phyloP scores from a whole-genome alignment of 2,329 filamentous ascomycete species.

The Colletotrichum theobromicola region DNA sequence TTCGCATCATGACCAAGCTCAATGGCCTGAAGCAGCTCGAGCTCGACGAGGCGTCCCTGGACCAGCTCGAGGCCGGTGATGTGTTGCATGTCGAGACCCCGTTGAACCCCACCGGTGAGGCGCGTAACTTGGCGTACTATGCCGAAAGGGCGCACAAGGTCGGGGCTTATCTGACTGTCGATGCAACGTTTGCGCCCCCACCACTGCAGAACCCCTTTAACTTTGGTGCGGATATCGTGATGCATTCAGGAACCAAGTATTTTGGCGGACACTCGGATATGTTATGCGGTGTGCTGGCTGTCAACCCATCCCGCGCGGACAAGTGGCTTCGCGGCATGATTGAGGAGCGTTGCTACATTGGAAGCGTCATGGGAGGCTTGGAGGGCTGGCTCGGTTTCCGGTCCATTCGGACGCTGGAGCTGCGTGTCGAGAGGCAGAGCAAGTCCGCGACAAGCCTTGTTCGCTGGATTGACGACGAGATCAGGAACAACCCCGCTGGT shows the following conservation, averaged over 20 bases:
- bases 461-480: conserved; percentile 66
- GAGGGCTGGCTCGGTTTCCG: conserved; percentile 93
- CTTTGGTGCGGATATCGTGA: conserved; percentile 82
- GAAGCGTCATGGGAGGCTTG: conserved; percentile 84
- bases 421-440: conserved; percentile 81
- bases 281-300: conserved; percentile 82
- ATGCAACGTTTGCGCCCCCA: conserved; percentile 92
- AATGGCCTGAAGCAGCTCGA: conserved; percentile 76
- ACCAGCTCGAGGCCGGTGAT: conserved; percentile 76
- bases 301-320: conserved; percentile 55
- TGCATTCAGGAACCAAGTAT: conserved; percentile 97
- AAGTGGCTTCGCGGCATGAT: conserved; percentile 67
- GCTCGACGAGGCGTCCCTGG: conserved; percentile 50
- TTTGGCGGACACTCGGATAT: conserved; percentile 94
- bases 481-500: conserved; percentile 38
- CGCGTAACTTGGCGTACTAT: conserved; percentile 74
- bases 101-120: conserved; percentile 87
- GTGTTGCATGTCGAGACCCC: conserved; percentile 93
- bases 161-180: conserved; percentile 81
- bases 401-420: conserved; percentile 82
- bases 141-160: conserved; percentile 73
- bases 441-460: conserved; percentile 73
- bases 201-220: conserved; percentile 85
- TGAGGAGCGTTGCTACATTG: conserved; percentile 76
- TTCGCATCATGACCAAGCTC: conserved; percentile 75